Base-by-base conservation (phyloP, 192 early-diverging fungal species). In the Geranomyces variabilis region DNA sequence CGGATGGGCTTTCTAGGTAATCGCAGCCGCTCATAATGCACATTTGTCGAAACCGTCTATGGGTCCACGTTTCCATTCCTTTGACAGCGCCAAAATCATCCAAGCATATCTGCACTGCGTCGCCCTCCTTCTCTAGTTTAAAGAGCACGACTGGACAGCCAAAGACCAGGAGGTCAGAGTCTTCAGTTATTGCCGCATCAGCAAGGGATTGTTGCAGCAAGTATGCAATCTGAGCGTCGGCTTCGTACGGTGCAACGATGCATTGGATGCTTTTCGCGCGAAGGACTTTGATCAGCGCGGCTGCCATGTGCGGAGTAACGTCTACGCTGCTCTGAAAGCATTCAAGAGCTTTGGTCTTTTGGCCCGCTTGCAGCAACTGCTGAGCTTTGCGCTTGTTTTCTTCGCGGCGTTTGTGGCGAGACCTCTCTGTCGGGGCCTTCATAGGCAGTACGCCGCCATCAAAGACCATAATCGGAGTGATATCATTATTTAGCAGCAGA, bases 21-120 rank as follows among this genome's bases (percentile, higher is more conserved):
- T 99, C 97, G 75, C 97, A 99, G n/a, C 97, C 97, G 0, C 92
- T 88, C n/a, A 99, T 62, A 34, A 99, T 98, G 70, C 95, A 95
- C 92, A 96, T 92, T 13, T 93, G 87, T 12, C 93, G 88, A 63
- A 99, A 86, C 56, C 82, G 78, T 79, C 82, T 56, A 46, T 68
- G 66, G 14, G 73, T 69, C 73, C 73, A 75, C 5, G 2, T 9
- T 46, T 76, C 72, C 67, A 81, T 70, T n/a, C 68, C 75, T 33
- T 56, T 57, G 5, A 85, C 61, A 2, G 76, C 30, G 19, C 72
- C 62, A 59, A 97, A 60, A 36, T 86, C 79, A 13, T 73, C 71
- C 1, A 84, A 77, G 24, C 79, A 68, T 51, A 97, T 91, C 47
- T 93, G 81, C 9, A 86, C 70, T 0, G 82, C 90, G 9, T 82